phyloP scores from a whole-genome alignment of 2,329 filamentous ascomycete species.

The Penicillium sp. region DNA sequence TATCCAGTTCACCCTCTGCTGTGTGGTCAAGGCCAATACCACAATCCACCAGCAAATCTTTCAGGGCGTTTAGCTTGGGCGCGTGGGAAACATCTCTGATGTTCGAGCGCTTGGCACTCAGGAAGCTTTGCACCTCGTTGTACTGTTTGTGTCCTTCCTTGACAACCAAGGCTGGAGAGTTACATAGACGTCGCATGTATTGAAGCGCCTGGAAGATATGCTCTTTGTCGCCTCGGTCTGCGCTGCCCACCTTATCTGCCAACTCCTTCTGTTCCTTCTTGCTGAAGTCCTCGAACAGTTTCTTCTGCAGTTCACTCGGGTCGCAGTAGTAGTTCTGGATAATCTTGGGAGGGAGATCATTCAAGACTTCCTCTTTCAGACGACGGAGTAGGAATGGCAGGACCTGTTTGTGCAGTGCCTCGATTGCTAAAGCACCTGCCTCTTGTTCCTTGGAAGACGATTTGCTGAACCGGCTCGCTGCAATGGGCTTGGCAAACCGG shows the following conservation, averaged over 20 bases:
- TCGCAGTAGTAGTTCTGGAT: slow-evolving; percentile 99
- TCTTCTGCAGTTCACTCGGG: slow-evolving; percentile 88
- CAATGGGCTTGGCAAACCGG: slow-evolving; percentile 90
- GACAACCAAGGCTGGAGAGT: slow-evolving; percentile 93
- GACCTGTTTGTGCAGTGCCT: slow-evolving; percentile 98
- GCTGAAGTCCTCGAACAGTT: slow-evolving; percentile 92
- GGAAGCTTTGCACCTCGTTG: slow-evolving; percentile 76
- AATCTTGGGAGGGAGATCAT: slow-evolving; percentile 96
- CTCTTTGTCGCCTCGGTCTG: slow-evolving; percentile 91
- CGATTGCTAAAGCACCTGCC: slow-evolving; percentile 89
- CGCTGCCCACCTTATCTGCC: slow-evolving; percentile 74
- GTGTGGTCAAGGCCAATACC: slow-evolving; percentile 77
- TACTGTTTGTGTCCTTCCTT: slow-evolving; percentile 91
- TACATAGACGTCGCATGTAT: slow-evolving; percentile 99
- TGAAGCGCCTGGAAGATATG: slow-evolving; percentile 99
- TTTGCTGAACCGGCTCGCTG: slow-evolving; percentile 90
- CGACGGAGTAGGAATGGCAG: slow-evolving; percentile 92
- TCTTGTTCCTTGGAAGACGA: slow-evolving; percentile 98
- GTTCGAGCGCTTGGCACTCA: slow-evolving; percentile 74
- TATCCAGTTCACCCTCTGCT: slow-evolving; percentile 53
- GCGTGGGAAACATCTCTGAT: slow-evolving; percentile 85
- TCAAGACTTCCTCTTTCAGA: slow-evolving; percentile 94
- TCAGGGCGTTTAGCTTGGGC: slow-evolving; percentile 84
- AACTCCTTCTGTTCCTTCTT: slow-evolving; percentile 90
- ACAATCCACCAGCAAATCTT: slow-evolving; percentile 94